Base-by-base conservation (phyloP, 140 eudicot species). In the Erigeron philadelphicus region DNA sequence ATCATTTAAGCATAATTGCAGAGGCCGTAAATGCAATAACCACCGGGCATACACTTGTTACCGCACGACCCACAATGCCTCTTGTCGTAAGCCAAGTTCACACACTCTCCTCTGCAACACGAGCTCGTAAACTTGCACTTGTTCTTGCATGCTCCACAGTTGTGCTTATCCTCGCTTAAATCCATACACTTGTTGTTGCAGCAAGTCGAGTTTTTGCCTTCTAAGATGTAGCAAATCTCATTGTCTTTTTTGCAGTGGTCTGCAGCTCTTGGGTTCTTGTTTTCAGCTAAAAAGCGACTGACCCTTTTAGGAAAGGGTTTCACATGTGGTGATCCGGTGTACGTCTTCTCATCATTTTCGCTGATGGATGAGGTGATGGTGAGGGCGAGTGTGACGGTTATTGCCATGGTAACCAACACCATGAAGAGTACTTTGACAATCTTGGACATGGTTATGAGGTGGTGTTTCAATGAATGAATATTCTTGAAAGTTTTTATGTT, bases 31-130 rank as follows among this genome's bases (percentile, higher is more conserved):
- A 62, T 35, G 66, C 95, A 88, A 25, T 57, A 68, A 35, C 79
- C 81, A 12, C 78, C 81, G 0, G 76, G 72, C 76, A 47, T 67
- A 75, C 91, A 87, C 75, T 25, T 72, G 63, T 82, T 78, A 2
- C 73, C 61, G 65, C 95, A 87, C 17, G 68, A 21, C 11, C 95
- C 88, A 12, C 95, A 87, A 61, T 85, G 70, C 67, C 88, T 76
- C 79, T 84, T 85, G 16, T 87, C 88, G 3, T 69, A 80, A 6
- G 83, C 77, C 68, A 78, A 25, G 35, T 80, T 67, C 18, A 87
- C 91, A 25, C 95, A 87, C 73, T 85, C 73, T 8, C 88, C 82
- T 56, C 73, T 8, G 19, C 95, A 87, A 61, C 95, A 87, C 9
- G 78, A 44, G 5, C 78, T 74, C 0, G 88, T 81, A 62, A 55